phyloP scores from a whole-genome alignment of 1,284 basidiomycete species.

The Schizopora paradoxa region DNA sequence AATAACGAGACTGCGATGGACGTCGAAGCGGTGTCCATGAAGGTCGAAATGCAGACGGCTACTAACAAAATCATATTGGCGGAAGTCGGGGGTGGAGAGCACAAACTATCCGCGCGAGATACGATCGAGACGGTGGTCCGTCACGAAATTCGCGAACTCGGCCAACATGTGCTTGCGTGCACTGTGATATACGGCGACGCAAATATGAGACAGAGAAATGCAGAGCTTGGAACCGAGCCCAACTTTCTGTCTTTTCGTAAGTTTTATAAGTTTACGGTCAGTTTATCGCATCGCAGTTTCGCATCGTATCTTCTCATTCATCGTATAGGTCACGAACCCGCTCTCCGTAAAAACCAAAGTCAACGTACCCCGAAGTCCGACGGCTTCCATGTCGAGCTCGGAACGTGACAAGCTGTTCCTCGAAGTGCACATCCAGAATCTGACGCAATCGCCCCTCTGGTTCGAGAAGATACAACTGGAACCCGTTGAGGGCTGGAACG shows the following conservation, averaged over 20 bases:
- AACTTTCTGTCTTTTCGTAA: conserved; percentile 70
- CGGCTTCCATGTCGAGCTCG: conserved; percentile 51
- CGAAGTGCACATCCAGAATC: conserved; percentile 84
- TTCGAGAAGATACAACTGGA: conserved; percentile 75
- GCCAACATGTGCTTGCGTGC: conserved; percentile 77
- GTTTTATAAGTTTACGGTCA: conserved; percentile 84
- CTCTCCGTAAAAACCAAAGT: conserved; percentile 89
- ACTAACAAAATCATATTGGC: conserved; percentile 56
- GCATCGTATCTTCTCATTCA: conserved; percentile 9
- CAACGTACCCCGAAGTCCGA: conserved; percentile 65
- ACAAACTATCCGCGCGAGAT: conserved; percentile 44
- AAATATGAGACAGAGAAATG: conserved; percentile 40
- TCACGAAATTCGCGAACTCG: conserved; percentile 80
- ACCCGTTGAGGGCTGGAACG: conserved; percentile 64
- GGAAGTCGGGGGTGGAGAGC: conserved; percentile 53
- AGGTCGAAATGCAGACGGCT: conserved; percentile 74
- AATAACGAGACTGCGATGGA: conserved; percentile 68
- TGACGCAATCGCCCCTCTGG: conserved; percentile 69
- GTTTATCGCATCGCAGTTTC: conserved; percentile 26
- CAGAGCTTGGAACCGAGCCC: conserved; percentile 50
- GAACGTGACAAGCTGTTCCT: conserved; percentile 80
- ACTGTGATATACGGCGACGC: conserved; percentile 67
- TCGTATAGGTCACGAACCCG: conserved; percentile 72
- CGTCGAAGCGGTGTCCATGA: conserved; percentile 53
- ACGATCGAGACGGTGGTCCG: conserved; percentile 61